Evolutionary conservation across 208 protist species (phyloP).

Genomic region (Strigomonas culicis): DNA sequence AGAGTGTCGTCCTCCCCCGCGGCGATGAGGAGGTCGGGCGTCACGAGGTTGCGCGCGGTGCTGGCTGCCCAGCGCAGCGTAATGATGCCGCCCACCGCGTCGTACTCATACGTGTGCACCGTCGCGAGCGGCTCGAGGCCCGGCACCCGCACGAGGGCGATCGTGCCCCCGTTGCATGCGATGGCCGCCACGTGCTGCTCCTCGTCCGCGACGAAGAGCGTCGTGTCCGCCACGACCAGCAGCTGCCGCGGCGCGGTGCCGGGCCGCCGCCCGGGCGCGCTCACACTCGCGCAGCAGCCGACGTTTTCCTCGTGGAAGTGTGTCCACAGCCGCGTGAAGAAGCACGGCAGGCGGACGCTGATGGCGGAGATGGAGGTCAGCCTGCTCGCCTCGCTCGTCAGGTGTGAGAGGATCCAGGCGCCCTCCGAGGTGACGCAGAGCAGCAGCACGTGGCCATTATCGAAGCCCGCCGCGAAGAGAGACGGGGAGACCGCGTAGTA

Average conservation of each 20-base stretch:
- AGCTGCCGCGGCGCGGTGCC: not conserved
- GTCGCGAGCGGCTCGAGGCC: constrained; percentile 47
- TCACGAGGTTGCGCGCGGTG: constrained; percentile 21
- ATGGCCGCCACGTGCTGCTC: constrained; percentile 59
- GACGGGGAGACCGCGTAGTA: constrained; percentile 47
- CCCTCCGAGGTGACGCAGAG: constrained; percentile 49
- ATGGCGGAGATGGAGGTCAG: constrained; percentile 47
- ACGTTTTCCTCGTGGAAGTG: constrained; percentile 11
- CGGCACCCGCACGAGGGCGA: constrained; percentile 54
- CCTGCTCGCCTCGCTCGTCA: constrained; percentile 39
- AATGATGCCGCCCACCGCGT: constrained; percentile 66
- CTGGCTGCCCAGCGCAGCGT: constrained; percentile 62
- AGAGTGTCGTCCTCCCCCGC: constrained; percentile 80
- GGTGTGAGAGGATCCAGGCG: constrained; percentile 57
- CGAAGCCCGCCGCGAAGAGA: constrained; percentile 77
- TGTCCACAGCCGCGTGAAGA: constrained; percentile 67
- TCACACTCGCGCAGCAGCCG: not conserved
- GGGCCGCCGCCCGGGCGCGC: not conserved
- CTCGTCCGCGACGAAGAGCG: constrained; percentile 45
- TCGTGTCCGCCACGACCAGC: constrained; percentile 28
- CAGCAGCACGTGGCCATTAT: constrained; percentile 70
- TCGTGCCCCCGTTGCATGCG: constrained; percentile 52
- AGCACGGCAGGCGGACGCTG: constrained; percentile 43
- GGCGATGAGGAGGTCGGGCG: constrained; percentile 63
- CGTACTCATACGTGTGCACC: constrained; percentile 46